Evolutionary conservation across 441 rosid genomes (phyloP), one percentile per base, ranked within the genome.

Genomic region (Manihot esculenta): DNA sequence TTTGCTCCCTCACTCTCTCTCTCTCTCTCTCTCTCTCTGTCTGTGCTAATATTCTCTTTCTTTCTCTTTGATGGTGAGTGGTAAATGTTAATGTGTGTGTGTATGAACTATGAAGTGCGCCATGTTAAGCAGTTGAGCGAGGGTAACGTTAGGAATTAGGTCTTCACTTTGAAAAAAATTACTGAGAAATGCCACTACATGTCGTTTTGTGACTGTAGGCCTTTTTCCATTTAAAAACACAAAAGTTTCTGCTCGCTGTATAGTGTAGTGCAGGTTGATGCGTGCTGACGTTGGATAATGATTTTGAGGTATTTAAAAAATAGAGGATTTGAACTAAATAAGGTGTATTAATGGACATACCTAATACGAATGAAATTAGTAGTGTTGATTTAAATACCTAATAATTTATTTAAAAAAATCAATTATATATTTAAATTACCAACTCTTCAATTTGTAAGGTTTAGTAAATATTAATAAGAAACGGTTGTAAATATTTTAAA

Each of bases 171-270:
- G 7, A n/a, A 5, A 0, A 1, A 47, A 86, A 80, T 86, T 85
- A 85, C 89, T 38, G 45, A 26, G 24, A 50, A 35, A 8, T 81
- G 86, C 89, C 89, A 87, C 89, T 35, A 5, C 6, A 35, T 35
- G 41, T 83, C 77, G 2, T 85, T 80, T 87, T 73, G 61, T 62
- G 35, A 30, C n/a, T n/a, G n/a, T n/a, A n/a, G n/a, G n/a, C n/a
- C 35, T 30, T 4, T 2, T 30, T 2, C 4, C 35, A 4, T 70
- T 80, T 55, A 70, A n/a, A n/a, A n/a, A n/a, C n/a, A n/a, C n/a
- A n/a, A n/a, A n/a, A 0, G 14, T 38, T 23, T 63, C 42, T 23
- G 53, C 26, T 7, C 47, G 3, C 7, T 54, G 35, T 30, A 30
- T 30, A 1, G 35, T 30, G 4, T 30, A 30, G 72, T 74, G 80